A percentile compares a stretch with the other conserved stretches of the same genome.
Evolutionary conservation across 2,329 filamentous ascomycete species (phyloP).

Genomic region (Orbilia blumenaviensis): DNA sequence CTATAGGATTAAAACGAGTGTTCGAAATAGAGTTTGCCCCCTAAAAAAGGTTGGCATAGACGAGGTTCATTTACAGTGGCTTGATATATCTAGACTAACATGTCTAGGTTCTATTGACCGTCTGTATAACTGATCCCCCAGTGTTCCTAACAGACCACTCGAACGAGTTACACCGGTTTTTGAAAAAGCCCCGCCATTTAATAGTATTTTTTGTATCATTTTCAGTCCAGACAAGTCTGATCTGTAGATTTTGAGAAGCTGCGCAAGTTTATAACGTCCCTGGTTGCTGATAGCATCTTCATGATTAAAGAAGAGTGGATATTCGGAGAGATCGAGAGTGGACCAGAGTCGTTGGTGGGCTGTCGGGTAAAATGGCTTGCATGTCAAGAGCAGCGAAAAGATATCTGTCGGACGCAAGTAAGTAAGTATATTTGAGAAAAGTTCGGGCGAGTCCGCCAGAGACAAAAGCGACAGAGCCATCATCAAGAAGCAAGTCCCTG

Average conservation of each 20-base stretch:
- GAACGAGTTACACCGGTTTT: not conserved
- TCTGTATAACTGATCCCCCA: conserved; percentile 4
- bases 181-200: conserved; percentile 3
- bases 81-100: not conserved
- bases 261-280: conserved; percentile 1
- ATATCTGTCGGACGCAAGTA: conserved; percentile 1
- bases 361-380: not conserved
- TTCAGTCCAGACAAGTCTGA: conserved; percentile 1
- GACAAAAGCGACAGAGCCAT: conserved; percentile 1
- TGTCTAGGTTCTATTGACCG: conserved; percentile 3
- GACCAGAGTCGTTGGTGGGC: conserved; percentile 6
- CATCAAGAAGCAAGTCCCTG: not conserved
- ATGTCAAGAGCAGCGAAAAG: conserved; percentile 1
- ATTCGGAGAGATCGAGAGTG: conserved; percentile 7
- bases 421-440: not conserved
- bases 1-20: not conserved
- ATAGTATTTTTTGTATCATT: not conserved
- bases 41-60: not conserved
- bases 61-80: not conserved
- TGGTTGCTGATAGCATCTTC: not conserved
- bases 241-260: conserved; percentile 8
- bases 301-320: conserved; percentile 1
- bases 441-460: conserved; percentile 5
- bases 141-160: not conserved
- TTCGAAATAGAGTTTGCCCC: not conserved